Evolutionary conservation across 1,139 yeast species (phyloP), one percentile per base, ranked within the genome.

Genomic region (Saccharomycopsis phalli): DNA sequence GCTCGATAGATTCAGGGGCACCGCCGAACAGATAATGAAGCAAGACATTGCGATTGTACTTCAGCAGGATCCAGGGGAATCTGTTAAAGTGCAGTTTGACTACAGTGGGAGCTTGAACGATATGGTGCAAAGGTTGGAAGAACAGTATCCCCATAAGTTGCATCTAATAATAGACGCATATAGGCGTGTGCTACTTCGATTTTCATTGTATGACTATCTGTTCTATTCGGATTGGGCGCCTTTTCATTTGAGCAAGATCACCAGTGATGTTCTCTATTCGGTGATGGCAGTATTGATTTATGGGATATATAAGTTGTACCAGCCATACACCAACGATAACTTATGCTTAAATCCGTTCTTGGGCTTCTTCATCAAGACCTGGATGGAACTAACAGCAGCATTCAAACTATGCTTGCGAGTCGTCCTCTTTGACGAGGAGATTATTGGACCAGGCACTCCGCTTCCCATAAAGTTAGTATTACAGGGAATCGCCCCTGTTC

Each of bases 401-500:
- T 41, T 44, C 31, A 16, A 20, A 17, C 28, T 44, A 3, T 40
- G 45, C 3, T 33, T 34, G 8, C 27, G 28, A 20, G 36, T 44
- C 7, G 47, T 42, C 25, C 26, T 38, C 7, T 16, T 39, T 10
- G 45, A 44, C 27, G 47, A 44, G 27, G 37, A 22, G 11, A 32
- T 38, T 11, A 36, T 28, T 31, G 47, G 43, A 6, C 36, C 28
- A 13, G 65, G 61, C 21, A 71, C 81, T 0, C 83, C 83, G 0
- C 58, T 61, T 14, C 48, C 67, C 8, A 65, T 76, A 3, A 63
- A 73, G 34, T 70, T 71, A 29, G 67, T 74, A 0, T 63, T 80
- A 10, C 66, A 77, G 47, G 88, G 88, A 1, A 63, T 80, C 0
- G 65, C 82, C 23, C 76, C 86, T 0, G 59, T 80, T 18, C 58